Conservation (phyloP, 2,329 filamentous ascomycete species). For the Diaporthe sp. region DNA sequence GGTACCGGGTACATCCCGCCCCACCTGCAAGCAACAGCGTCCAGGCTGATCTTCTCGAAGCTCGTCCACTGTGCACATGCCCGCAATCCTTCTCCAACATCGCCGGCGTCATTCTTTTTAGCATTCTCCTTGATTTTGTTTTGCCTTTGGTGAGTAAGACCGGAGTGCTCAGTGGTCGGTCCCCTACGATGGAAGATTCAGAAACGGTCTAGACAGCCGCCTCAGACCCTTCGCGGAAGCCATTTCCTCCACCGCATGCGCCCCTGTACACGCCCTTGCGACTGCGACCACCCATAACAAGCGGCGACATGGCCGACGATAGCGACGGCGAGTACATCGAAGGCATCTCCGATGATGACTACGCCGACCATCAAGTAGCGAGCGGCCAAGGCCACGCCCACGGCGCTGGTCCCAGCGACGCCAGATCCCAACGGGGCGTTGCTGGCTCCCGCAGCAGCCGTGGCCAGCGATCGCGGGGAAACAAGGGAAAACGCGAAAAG, state of each 20-base stretch:
- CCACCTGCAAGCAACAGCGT: neutral
- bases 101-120: neutral
- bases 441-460: constrained; percentile 33
- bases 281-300: neutral
- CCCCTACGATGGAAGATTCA: constrained; percentile 28
- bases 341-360: constrained; percentile 75
- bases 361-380: constrained; percentile 62
- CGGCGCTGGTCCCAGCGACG: constrained; percentile 42
- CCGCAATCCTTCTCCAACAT: neutral
- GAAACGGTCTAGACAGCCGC: constrained; percentile 21
- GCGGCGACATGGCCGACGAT: constrained; percentile 69
- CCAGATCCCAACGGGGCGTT: constrained; percentile 36
- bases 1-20: constrained; percentile 3
- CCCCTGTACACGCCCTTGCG: neutral
- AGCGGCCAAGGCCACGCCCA: constrained; percentile 48
- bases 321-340: constrained; percentile 76
- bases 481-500: constrained; percentile 49
- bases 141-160: neutral
- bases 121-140: constrained; percentile 12
- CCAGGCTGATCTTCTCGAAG: neutral
- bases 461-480: constrained; percentile 43
- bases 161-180: neutral
- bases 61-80: neutral
- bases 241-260: constrained; percentile 1
- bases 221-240: constrained; percentile 20